A percentile compares a stretch with the other conserved stretches of the same genome.
These are phyloP conservation scores for Penicillium ochrochloron DNA, from an alignment of 495 filamentous ascomycete genomes.

Conservation along the genomic window DNA sequence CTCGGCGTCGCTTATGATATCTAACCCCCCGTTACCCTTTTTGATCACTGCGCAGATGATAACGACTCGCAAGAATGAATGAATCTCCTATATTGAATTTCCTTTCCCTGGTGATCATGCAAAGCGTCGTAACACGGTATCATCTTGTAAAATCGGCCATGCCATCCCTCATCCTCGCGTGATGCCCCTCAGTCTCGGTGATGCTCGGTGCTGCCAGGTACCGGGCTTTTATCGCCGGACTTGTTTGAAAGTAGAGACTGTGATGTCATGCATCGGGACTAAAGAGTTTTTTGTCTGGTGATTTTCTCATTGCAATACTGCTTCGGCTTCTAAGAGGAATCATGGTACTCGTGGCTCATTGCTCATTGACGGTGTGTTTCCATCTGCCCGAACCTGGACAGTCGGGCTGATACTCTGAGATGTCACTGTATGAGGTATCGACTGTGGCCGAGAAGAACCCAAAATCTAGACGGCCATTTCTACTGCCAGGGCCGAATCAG, in stretches of 20 bases:
- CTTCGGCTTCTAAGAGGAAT: not conserved
- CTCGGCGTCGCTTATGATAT: constrained; percentile 23
- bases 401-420: not conserved
- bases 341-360: not conserved
- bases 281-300: not conserved
- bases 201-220: constrained; percentile 26
- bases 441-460: constrained; percentile 1
- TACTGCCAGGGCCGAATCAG: constrained; percentile 13
- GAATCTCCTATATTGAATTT: not conserved
- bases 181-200: not conserved
- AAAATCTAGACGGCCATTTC: not conserved
- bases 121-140: not conserved
- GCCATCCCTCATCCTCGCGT: not conserved
- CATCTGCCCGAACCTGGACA: no score
- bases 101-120: not conserved
- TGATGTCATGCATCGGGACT: constrained; percentile 24
- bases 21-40: constrained; percentile 9
- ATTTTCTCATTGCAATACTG: not conserved
- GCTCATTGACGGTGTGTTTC: not conserved
- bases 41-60: constrained; percentile 20
- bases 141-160: constrained; percentile 4
- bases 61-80: constrained; percentile 31
- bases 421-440: constrained; percentile 8
- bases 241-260: constrained; percentile 24
- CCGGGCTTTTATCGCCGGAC: constrained; percentile 13